A percentile compares a stretch with the other conserved stretches of the same genome.
phyloP scores from a whole-genome alignment of 2,329 filamentous ascomycete species.

The Alternaria metachromatica region DNA sequence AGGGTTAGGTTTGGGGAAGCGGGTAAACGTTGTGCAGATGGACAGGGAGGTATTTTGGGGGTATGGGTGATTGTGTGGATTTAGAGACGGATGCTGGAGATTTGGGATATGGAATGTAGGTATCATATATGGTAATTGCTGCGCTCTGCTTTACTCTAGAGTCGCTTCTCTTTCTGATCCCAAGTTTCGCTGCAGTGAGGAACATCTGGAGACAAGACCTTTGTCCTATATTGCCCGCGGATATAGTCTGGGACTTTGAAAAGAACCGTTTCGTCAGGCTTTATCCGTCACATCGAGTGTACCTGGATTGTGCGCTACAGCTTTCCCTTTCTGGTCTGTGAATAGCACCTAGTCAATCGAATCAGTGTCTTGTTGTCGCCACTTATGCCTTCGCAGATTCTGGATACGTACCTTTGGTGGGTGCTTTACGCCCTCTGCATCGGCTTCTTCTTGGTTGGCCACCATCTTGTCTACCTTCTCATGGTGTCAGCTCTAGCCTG shows the following conservation, averaged over 20 bases:
- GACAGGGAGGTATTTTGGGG: not conserved
- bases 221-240: not conserved
- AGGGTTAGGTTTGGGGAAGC: not conserved
- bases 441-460: slow-evolving; percentile 44
- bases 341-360: slow-evolving; percentile 44
- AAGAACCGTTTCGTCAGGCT: not conserved
- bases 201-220: not conserved
- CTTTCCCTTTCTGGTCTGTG: slow-evolving; percentile 50
- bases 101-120: not conserved
- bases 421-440: slow-evolving; percentile 49
- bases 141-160: not conserved
- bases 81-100: not conserved
- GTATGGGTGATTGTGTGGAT: not conserved
- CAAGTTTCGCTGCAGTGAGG: not conserved
- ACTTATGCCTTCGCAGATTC: not conserved
- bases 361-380: not conserved
- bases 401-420: slow-evolving; percentile 49
- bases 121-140: not conserved
- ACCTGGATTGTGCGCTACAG: slow-evolving; percentile 50
- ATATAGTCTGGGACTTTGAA: not conserved
- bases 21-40: not conserved
- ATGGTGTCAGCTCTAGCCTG: not conserved
- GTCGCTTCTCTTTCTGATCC: not conserved
- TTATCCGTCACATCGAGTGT: slow-evolving; percentile 33
- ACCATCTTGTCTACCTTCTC: slow-evolving; percentile 50